Conservation (phyloP, 805 yeast species). For the Jamesozyma jinghongensis region DNA sequence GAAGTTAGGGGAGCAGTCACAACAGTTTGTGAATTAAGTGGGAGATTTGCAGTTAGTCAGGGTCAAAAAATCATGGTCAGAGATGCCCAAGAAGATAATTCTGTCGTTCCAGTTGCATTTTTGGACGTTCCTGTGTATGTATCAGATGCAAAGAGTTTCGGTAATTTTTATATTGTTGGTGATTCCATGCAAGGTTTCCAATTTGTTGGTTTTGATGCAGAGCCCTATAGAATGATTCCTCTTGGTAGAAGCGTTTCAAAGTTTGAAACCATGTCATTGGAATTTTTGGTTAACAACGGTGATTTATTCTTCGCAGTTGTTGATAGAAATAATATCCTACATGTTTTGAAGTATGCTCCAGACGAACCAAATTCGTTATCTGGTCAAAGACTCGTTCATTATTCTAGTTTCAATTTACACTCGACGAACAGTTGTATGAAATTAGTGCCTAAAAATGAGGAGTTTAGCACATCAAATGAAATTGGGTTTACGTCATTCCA, state of each 20-base stretch:
- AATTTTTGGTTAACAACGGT: constrained; percentile 63
- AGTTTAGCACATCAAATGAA: constrained; percentile 13
- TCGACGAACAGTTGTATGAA: constrained; percentile 48
- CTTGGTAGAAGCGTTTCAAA: constrained; percentile 65
- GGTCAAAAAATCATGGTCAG: constrained; percentile 75
- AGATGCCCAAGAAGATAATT: constrained; percentile 75
- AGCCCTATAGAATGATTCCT: constrained; percentile 78
- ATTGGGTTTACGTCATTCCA: constrained; percentile 36
- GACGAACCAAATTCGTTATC: constrained; percentile 77
- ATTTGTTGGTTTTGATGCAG: constrained; percentile 86
- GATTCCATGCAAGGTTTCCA: constrained; percentile 66
- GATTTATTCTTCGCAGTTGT: constrained; percentile 58
- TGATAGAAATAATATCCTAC: constrained; percentile 59
- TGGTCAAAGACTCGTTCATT: constrained; percentile 66
- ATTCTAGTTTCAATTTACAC: constrained; percentile 63
- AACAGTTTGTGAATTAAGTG: constrained; percentile 67
- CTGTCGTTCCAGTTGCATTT: constrained; percentile 89
- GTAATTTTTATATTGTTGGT: constrained; percentile 72
- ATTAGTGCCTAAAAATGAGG: constrained; percentile 33
- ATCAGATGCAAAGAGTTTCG: constrained; percentile 71
- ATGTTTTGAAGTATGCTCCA: constrained; percentile 79
- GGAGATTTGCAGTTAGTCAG: constrained; percentile 74
- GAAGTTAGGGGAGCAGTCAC: constrained; percentile 78
- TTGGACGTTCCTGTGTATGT: constrained; percentile 76
- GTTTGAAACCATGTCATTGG: constrained; percentile 49